Conservation (phyloP, 2,329 filamentous ascomycete genomes). For the Chalara sp. region DNA sequence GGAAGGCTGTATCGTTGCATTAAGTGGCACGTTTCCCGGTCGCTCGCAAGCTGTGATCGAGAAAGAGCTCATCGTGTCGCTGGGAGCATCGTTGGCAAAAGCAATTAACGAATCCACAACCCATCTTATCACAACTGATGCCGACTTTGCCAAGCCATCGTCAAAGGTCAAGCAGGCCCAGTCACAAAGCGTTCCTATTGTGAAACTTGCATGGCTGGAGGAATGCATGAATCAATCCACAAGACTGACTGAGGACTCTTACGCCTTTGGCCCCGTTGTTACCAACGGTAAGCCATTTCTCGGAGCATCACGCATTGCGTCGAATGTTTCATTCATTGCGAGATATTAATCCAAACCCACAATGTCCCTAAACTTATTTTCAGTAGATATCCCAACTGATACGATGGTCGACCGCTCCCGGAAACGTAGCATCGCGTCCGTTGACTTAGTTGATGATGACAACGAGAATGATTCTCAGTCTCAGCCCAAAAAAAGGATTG, state of each 20-base stretch:
- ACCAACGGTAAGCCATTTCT: no score
- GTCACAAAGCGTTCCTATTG: constrained; percentile 43
- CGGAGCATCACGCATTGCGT: no score
- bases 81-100: constrained; percentile 43
- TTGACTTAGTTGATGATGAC: no score
- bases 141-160: constrained; percentile 42
- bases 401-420: no score
- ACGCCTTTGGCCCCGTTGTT: no score
- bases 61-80: constrained; percentile 19
- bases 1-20: constrained; percentile 42
- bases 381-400: no score
- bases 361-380: no score
- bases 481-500: constrained; percentile 29
- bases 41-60: constrained; percentile 42
- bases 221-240: constrained; percentile 36
- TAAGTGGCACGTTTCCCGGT: constrained; percentile 54
- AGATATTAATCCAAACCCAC: no score
- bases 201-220: constrained; percentile 55
- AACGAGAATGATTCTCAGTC: no score
- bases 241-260: no score
- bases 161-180: constrained; percentile 39
- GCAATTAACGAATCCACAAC: constrained; percentile 44
- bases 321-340: no score
- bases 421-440: no score
- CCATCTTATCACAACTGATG: constrained; percentile 48